Evolutionary conservation across 495 filamentous ascomycete species (phyloP), one percentile per base, ranked within the genome.

Genomic region (Penicillium manginii): DNA sequence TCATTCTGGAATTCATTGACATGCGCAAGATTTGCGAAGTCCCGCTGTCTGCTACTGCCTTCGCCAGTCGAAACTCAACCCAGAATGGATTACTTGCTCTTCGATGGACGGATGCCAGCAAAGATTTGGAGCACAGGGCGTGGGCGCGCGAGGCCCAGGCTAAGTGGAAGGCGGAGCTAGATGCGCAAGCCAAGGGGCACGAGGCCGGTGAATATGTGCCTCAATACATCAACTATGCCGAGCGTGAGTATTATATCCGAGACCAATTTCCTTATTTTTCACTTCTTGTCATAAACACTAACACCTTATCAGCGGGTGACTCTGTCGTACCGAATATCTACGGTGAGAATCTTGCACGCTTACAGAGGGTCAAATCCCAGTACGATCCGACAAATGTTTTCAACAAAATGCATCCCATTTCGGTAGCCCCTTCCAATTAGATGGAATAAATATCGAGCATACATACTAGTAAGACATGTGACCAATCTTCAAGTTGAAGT

Each of bases 301-400:
- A 17, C 10, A 45, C 1, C 18, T 17, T 21, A 4, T 29, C 17
- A 75, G 72, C 74, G 4, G 72, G 74, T 26, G 71, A 75, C 49
- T 66, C 66, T 12, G 63, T 66, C 1, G 71, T 75, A 10, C 37
- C 51, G 2, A 75, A 75, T 37, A 74, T 77, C 35, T 77, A 74
- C 19, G 83, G 84, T 2, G 62, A 62, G n/a, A 84, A 85, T 49
- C 66, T 78, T 11, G 54, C 52, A 1, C 72, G 73, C 9, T 58
- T 85, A 57, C 71, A 75, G 55, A 62, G 60, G 17, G 33, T 85
- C 39, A 85, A 85, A 71, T 67, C 70, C 45, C 72, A 78, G 52
- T 85, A 84, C 54, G 83, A 86, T 58, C 81, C 83, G 1, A 73
- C 66, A 1, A 85, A 84, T 61, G 59, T 85, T 18, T 86, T 86